Evolutionary conservation across 2,329 filamentous ascomycete species (phyloP).

Genomic region (Plenodomus biglobosus): DNA sequence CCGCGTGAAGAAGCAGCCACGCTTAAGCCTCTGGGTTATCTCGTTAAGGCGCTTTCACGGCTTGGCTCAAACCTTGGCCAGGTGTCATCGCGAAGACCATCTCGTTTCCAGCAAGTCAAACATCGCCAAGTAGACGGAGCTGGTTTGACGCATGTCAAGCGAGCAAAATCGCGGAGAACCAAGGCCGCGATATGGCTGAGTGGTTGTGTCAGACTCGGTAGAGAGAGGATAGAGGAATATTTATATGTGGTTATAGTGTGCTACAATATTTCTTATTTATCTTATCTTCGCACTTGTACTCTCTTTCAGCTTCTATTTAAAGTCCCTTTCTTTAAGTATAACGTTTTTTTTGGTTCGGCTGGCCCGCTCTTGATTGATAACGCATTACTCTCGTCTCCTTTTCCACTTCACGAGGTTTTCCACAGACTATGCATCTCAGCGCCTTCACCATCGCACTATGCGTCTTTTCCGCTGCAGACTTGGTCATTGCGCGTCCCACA

Average conservation of each 20-base stretch:
- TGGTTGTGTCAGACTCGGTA: not conserved
- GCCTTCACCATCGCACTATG: constrained; percentile 9
- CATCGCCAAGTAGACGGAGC: not conserved
- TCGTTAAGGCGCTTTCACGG: too few species aligned
- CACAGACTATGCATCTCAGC: constrained; percentile 8
- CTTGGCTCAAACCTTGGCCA: not conserved
- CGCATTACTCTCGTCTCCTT: not conserved
- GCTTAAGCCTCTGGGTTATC: not conserved
- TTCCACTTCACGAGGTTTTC: not conserved
- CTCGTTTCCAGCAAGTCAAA: not conserved
- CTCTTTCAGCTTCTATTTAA: not conserved
- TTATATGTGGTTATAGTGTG: not conserved
- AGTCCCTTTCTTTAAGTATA: too few species aligned
- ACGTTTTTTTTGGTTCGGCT: constrained; percentile 8
- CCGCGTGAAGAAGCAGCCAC: not conserved
- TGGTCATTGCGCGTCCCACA: constrained; percentile 3
- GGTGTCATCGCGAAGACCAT: not conserved
- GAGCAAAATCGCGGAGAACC: not conserved
- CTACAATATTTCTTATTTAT: not conserved
- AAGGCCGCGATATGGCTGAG: not conserved
- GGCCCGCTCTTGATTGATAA: constrained; percentile 9
- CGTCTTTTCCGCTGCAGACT: constrained; percentile 1
- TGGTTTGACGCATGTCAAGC: not conserved
- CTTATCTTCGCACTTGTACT: not conserved
- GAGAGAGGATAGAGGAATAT: too few species aligned